Evolutionary conservation across 371 early-diverging fungal genomes (phyloP).

Genomic region (Batkoa obscura): DNA sequence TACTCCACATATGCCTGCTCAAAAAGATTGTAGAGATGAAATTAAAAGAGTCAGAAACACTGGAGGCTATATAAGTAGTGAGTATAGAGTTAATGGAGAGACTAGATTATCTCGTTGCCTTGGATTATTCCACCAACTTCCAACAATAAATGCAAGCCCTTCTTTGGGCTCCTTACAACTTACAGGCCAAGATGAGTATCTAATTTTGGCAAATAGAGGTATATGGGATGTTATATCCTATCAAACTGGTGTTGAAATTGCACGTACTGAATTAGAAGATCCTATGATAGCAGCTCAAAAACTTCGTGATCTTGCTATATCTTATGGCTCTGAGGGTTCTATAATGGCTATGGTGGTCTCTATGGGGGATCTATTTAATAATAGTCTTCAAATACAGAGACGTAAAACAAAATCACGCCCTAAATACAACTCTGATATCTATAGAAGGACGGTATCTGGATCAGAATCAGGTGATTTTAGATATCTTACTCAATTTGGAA

Average conservation of each 20-base stretch:
- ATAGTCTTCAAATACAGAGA: conserved; percentile 7
- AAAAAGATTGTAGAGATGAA: conserved; percentile 47
- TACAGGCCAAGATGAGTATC: conserved; percentile 70
- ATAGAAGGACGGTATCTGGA: background rate
- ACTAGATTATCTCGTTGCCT: conserved; percentile 56
- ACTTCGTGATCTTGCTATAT: conserved; percentile 64
- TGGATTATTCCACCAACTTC: conserved; percentile 66
- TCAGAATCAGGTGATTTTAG: background rate
- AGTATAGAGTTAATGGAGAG: conserved; percentile 51
- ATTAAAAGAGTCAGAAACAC: conserved; percentile 52
- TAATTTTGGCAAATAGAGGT: conserved; percentile 66
- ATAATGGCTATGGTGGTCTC: conserved; percentile 73
- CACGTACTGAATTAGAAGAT: conserved; percentile 41
- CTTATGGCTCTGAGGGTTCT: conserved; percentile 57
- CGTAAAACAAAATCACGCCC: background rate
- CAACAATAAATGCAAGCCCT: conserved; percentile 69
- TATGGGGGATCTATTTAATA: conserved; percentile 49
- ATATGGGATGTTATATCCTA: conserved; percentile 70
- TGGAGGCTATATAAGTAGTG: conserved; percentile 58
- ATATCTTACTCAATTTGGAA: background rate
- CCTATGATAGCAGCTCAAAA: conserved; percentile 61
- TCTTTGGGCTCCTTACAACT: conserved; percentile 46
- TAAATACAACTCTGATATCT: background rate
- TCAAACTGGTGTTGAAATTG: conserved; percentile 67
- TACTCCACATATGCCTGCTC: conserved; percentile 45